Evolutionary conservation across 352 stramenopile species (phyloP), one percentile per base, ranked within the genome.

Genomic region (Pythium volutum): DNA sequence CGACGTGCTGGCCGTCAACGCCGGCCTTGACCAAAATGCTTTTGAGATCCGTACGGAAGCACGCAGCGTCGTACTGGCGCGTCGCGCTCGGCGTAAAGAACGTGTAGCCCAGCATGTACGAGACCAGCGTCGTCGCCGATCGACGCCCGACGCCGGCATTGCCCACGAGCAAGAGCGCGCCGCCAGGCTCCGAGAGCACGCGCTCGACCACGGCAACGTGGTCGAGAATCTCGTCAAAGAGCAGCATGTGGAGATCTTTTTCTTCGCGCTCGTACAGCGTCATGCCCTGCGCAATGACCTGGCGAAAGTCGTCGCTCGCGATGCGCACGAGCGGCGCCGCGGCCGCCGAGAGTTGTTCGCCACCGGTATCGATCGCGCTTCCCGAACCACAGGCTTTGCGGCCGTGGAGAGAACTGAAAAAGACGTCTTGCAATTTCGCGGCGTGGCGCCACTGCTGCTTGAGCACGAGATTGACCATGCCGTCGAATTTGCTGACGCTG

Each of bases 261-360:
- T 98, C 91, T 63, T 98, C 95, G 11, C 95, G 88, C 59, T 98
- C 93, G 58, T 98, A 98, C n/a, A 98, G 75, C 14, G 96, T 78
- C 23, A 98, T 87, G 10, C 91, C 92, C 43, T 98, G 90, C 15
- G 77, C 47, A 3, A 98, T 81, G 7, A 95, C 73, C 23, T 86
- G 72, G 16, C 74, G 75, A 53, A 97, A 98, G 27, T 98, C 93
- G 7, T 93, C 83, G 23, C 74, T 84, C 4, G 68, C 62, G 43
- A 97, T 87, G 6, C 81, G 69, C 15, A 77, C 74, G 46, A 91
- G 58, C 14, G 77, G 67, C 0, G 84, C 70, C 3, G 70, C 71
- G 2, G 59, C 25, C 9, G 59, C 34, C 9, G 46, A 55, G n/a
- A 52, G 39, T 14, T 59, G n/a, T n/a, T n/a, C n/a, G n/a, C n/a